Base-by-base conservation (phyloP, 176 grass and related monocot species). In the Carex myosuroides region DNA sequence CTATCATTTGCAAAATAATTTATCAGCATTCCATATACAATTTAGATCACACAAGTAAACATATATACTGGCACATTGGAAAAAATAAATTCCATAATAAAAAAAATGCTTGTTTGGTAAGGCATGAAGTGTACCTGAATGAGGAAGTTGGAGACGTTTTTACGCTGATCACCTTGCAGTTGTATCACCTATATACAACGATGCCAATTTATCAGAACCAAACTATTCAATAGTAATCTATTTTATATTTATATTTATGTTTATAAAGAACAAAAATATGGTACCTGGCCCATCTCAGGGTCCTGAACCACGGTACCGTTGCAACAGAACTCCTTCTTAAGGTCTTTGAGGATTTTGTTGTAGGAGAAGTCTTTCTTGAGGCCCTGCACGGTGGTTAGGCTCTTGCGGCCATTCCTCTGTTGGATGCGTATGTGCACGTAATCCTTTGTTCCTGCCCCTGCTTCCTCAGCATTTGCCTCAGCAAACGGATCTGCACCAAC, bases 301-400 rank as follows among this genome's bases (percentile, higher is more conserved):
- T 99, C 96, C 88, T 99, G 91, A 63, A 99, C 96, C 54, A 99
- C 96, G 46, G 91, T 99, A 87, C 96, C 96, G 91, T 99, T 99
- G 91, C 96, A 99, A 86, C 96, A 99, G 39, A 99, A 99, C 76
- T 99, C 96, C 84, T 95, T 99, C 81, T 98, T 98, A 4, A 98
- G 91, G 71, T 98, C 95, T 86, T 98, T 98, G 9, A 98, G 89
- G 78, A 98, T 98, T 91, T 95, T 98, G 88, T 53, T 98, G 86
- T 98, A 98, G 80, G 92, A 95, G 63, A 89, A 98, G 37, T 98
- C 91, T 80, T 98, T 98, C 75, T 91, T 95, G 52, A 99, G 87
- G 33, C 96, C 96, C 75, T 99, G 96, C 20, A 99, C 96, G 82
- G 96, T 99, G 4, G 96, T 99, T 87, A 95, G 90, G 73, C 93